Percentiles rank a stretch among this genome's conserved stretches.
Conservation (phyloP, 2,329 filamentous ascomycete genomes). For the Hortaea werneckii region DNA sequence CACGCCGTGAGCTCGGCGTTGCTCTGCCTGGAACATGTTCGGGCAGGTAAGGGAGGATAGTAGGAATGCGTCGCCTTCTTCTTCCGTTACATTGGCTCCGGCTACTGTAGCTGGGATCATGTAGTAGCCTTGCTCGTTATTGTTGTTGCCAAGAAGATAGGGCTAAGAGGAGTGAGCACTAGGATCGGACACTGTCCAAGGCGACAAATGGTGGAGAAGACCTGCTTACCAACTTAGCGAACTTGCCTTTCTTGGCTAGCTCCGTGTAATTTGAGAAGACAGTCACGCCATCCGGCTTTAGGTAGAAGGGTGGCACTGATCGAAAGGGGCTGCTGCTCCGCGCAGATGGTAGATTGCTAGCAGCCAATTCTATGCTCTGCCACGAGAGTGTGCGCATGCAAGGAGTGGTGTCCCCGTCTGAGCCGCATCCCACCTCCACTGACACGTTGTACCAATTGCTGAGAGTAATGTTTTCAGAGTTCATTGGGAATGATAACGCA, state of each 20-base stretch:
- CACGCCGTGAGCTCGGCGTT: not conserved
- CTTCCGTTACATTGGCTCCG: slow-evolving; percentile 30
- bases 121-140: slow-evolving; percentile 42
- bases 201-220: too few relatives aligned
- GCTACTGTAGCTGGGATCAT: slow-evolving; percentile 31
- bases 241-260: slow-evolving; percentile 17
- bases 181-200: too few relatives aligned
- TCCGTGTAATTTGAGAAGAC: slow-evolving; percentile 20
- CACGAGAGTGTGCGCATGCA: slow-evolving; percentile 13
- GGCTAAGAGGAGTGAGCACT: too few relatives aligned
- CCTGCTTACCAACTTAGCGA: slow-evolving; percentile 26
- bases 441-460: slow-evolving; percentile 37
- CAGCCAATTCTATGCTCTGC: slow-evolving; percentile 9
- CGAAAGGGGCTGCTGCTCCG: slow-evolving; percentile 10
- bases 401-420: slow-evolving; percentile 17
- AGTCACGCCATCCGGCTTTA: slow-evolving; percentile 15
- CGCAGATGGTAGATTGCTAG: slow-evolving; percentile 13
- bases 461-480: slow-evolving; percentile 25
- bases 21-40: slow-evolving; percentile 13
- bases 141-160: slow-evolving; percentile 34
- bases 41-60: slow-evolving; percentile 10
- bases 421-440: slow-evolving; percentile 29
- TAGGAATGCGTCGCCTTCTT: slow-evolving; percentile 19
- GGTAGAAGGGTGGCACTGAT: slow-evolving; percentile 23
- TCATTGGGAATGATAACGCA: slow-evolving; percentile 35